phyloP scores from a whole-genome alignment of 495 filamentous ascomycete genomes.

The Hypoxylon perforatum region DNA sequence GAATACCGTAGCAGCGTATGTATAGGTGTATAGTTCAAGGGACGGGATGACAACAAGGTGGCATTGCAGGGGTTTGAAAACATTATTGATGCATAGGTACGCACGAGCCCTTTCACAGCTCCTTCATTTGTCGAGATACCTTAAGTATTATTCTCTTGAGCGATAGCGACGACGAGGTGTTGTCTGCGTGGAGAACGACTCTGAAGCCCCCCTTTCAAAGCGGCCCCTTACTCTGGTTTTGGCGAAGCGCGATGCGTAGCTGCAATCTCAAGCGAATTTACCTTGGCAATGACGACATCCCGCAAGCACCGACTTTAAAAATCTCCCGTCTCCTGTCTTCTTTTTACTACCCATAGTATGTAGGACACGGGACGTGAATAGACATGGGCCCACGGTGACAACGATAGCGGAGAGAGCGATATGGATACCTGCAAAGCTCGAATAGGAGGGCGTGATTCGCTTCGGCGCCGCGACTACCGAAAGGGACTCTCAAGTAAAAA shows the following conservation, averaged over 20 bases:
- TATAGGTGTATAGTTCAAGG: conserved; percentile 1
- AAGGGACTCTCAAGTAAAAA: conserved; percentile 6
- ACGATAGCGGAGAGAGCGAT: conserved; percentile 14
- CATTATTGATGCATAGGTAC: conserved; percentile 1
- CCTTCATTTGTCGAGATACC: conserved; percentile 10
- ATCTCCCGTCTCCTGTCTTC: no score
- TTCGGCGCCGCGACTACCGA: conserved; percentile 24
- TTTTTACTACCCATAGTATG: background rate
- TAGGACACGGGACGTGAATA: background rate
- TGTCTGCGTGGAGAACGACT: conserved; percentile 12
- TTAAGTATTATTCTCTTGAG: background rate
- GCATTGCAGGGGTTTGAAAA: conserved; percentile 17
- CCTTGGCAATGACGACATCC: conserved; percentile 22
- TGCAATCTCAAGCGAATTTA: conserved; percentile 4
- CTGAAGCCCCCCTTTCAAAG: background rate
- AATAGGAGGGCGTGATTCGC: conserved; percentile 11
- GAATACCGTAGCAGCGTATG: conserved; percentile 9
- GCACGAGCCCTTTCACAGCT: conserved; percentile 1
- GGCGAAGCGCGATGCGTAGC: conserved; percentile 1
- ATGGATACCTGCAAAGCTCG: conserved; percentile 4
- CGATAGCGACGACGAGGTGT: conserved; percentile 6
- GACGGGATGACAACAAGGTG: background rate
- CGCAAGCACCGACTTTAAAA: conserved; percentile 7
- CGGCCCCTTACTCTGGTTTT: background rate
- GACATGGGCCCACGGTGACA: conserved; percentile 10